A percentile compares a stretch with the other conserved stretches of the same genome.
Conservation (phyloP, 345 rosid species). For the rapeseed (Brassica napus) region DNA sequence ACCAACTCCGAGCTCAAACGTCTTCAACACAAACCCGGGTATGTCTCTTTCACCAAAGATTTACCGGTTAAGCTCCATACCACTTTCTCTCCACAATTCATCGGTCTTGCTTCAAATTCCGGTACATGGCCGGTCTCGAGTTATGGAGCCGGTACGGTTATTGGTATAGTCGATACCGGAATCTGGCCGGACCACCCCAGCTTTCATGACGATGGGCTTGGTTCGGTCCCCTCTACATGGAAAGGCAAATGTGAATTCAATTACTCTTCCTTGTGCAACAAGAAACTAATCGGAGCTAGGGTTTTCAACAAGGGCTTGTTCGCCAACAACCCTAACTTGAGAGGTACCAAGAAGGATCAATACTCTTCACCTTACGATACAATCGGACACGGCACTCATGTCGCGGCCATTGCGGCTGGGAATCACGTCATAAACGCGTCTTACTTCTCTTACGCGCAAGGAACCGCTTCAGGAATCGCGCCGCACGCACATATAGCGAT, state of each 20-base stretch:
- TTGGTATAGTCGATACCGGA: constrained; percentile 49
- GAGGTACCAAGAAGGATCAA: background rate
- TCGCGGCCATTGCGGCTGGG: constrained; percentile 54
- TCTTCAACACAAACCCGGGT: constrained; percentile 42
- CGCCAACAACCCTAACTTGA: constrained; percentile 38
- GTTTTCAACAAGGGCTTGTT: constrained; percentile 40
- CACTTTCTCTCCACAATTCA: constrained; percentile 36
- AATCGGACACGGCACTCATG: constrained; percentile 59
- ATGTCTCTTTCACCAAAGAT: constrained; percentile 40
- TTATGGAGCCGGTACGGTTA: constrained; percentile 32
- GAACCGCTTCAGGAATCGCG: constrained; percentile 53
- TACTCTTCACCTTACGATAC: constrained; percentile 40
- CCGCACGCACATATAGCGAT: constrained; percentile 43
- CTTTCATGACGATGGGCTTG: constrained; percentile 40
- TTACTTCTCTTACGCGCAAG: constrained; percentile 47
- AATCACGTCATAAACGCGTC: constrained; percentile 43
- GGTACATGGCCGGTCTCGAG: constrained; percentile 42
- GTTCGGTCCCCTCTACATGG: constrained; percentile 41
- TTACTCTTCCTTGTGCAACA: constrained; percentile 46
- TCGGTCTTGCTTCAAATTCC: constrained; percentile 24
- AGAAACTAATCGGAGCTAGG: constrained; percentile 50
- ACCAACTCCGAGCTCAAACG: constrained; percentile 42
- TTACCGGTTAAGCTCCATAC: constrained; percentile 35
- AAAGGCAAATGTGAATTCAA: constrained; percentile 52
- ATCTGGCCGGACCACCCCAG: constrained; percentile 47